These are phyloP conservation scores for Populus hybrid DNA, from an alignment of 441 rosid species.

Conservation along the genomic window DNA sequence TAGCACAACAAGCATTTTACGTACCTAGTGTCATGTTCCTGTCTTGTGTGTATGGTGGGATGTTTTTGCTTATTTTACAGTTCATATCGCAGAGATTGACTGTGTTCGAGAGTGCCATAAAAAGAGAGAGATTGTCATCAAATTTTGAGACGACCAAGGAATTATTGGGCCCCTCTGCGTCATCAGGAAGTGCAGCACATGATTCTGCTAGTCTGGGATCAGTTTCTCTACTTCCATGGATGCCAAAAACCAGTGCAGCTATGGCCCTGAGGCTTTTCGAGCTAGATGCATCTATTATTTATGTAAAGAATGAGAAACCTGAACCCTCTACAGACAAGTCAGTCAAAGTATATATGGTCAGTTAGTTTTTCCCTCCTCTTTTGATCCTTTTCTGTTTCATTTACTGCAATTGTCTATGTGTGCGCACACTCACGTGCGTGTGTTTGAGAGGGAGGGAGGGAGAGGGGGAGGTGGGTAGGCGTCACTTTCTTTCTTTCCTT, in stretches of 20 bases:
- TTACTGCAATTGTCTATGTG: neutral
- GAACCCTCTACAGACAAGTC: constrained; percentile 43
- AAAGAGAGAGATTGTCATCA: constrained; percentile 59
- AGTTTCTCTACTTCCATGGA: constrained; percentile 75
- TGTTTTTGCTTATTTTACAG: neutral
- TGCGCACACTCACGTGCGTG: too few relatives aligned
- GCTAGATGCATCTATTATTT: constrained; percentile 67
- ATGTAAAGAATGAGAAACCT: constrained; percentile 47
- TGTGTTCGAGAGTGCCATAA: constrained; percentile 67
- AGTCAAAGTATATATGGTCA: constrained; percentile 41
- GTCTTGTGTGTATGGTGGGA: neutral
- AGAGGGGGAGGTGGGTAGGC: neutral
- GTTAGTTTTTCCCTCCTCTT: constrained; percentile 11
- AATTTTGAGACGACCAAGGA: constrained; percentile 73
- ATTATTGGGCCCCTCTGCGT: constrained; percentile 38
- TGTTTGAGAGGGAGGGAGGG: too few relatives aligned
- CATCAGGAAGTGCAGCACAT: constrained; percentile 15
- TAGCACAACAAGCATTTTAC: neutral
- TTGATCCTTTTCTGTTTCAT: neutral
- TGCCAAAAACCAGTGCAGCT: constrained; percentile 84
- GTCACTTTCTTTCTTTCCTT: too few relatives aligned
- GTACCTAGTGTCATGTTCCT: neutral
- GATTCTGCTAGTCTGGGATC: constrained; percentile 32
- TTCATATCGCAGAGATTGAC: constrained; percentile 62
- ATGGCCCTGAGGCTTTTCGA: constrained; percentile 82